Percentiles rank a stretch among this genome's conserved stretches.
These are phyloP conservation scores for Eryngium alpinum DNA, from an alignment of 140 eudicot genomes.

Conservation along the genomic window DNA sequence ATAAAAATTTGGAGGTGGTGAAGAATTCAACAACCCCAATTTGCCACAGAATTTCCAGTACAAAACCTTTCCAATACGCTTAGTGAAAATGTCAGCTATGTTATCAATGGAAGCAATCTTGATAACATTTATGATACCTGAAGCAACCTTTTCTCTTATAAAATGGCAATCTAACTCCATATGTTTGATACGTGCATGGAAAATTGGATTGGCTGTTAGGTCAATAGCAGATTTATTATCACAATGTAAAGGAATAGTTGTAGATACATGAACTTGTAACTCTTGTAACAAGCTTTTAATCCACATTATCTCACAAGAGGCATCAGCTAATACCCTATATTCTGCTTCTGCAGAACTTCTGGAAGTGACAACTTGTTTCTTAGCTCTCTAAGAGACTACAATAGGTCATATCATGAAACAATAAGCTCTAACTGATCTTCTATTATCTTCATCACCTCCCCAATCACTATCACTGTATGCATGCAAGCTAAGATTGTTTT, in stretches of 20 bases:
- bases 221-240: conserved; percentile 10
- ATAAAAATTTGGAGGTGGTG: neutral
- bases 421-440: neutral
- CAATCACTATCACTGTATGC: conserved; percentile 2
- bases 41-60: neutral
- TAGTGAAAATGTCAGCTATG: neutral
- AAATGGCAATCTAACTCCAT: neutral
- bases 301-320: neutral
- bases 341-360: neutral
- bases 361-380: neutral
- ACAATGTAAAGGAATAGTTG: neutral
- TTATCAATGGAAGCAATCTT: neutral
- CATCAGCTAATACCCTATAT: neutral
- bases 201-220: neutral
- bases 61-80: neutral
- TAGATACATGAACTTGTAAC: neutral
- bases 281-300: neutral
- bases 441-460: neutral
- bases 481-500: neutral
- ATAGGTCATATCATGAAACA: neutral
- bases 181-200: neutral
- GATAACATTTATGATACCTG: neutral
- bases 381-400: neutral
- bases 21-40: neutral
- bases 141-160: neutral